Evolutionary conservation across 2,329 filamentous ascomycete genomes (phyloP), one percentile per base, ranked within the genome.

Genomic region (Bipolaris bicolor): DNA sequence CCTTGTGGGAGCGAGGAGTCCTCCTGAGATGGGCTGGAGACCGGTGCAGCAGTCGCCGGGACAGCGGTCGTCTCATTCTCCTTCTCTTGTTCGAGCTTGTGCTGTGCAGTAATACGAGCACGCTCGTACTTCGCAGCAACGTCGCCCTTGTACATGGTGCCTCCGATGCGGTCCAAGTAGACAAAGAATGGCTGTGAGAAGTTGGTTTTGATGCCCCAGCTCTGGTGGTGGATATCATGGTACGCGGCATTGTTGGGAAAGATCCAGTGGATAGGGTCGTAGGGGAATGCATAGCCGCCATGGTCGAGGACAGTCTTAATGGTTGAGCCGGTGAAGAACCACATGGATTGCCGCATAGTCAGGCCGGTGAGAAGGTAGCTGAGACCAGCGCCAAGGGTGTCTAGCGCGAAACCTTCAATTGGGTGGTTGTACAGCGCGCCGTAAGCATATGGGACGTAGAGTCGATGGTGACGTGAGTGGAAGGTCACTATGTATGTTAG

Each of bases 251-350:
- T 97, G 82, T 99, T 98, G 75, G 90, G 90, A 43, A 93, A 96
- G 60, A 98, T 83, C 73, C 90, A 88, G 82, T 97, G 93, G 52
- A 98, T 82, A 2, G 94, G 94, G 76, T 99, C 95, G 87, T 90
- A 98, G 1, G 95, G 95, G 60, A 99, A 88, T n/a, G 87, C 84
- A 74, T 98, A 99, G 63, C 95, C 95, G 77, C 94, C 97, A 80
- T 99, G 95, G 74, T 99, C 95, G 72, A 97, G 93, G 24, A 98
- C 92, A 0, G 95, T 98, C 83, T 99, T 99, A 82, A 97, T 87
- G 7, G 91, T 96, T 31, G 90, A 94, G 76, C 87, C 85, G 49
- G 89, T 88, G 78, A 97, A 98, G 82, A 97, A 97, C 77, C 86
- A 85, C 81, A 97, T 93, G 67, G 88, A 90, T 77, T 96, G 91